Evolutionary conservation across 2,329 filamentous ascomycete species (phyloP), one percentile per base, ranked within the genome.

Genomic region (Xylaria sp.): DNA sequence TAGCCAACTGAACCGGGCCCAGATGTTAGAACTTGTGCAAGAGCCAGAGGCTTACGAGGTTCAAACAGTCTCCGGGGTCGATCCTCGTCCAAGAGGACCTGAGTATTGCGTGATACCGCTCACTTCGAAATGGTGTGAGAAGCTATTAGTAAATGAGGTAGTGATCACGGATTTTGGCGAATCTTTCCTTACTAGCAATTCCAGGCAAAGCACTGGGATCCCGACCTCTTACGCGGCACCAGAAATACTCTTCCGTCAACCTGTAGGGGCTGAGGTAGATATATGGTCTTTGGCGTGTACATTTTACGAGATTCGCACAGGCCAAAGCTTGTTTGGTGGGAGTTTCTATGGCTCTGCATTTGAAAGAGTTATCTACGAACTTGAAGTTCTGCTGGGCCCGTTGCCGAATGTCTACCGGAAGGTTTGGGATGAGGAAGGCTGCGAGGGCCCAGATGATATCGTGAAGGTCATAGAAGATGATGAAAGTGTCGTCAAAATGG

Each of bases 271-370:
- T 2, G n/a, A 7, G 2, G 33, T 38, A 9, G 59, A 61, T 13
- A 51, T 61, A 10, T 61, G 59, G 59, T 36, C 59, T 1, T 9
- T 61, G 9, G 59, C 59, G 0, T 61, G 59, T 40, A 61, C 59
- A 3, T 10, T 61, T 4, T 61, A 38, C 11, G 59, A 61, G 46
- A 13, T 61, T 23, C n/a, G 44, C 1, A 49, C 44, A n/a, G 1
- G 44, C 6, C 6, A 31, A 4, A 36, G 20, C 6, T 31, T 38
- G 15, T 48, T 60, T 38, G 42, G 28, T 4, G 42, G 28, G 5
- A 26, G n/a, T 6, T 60, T 60, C n/a, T 48, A 23, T 6, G 58
- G 58, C 6, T 40, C 44, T 6, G 7, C 3, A 3, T 13, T 26
- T n/a, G 13, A n/a, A 1, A 51, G 15, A 6, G 20, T 51, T 28